These are phyloP conservation scores for Byssothecium circinans DNA, from an alignment of 2,329 filamentous ascomycete species.

Conservation along the genomic window DNA sequence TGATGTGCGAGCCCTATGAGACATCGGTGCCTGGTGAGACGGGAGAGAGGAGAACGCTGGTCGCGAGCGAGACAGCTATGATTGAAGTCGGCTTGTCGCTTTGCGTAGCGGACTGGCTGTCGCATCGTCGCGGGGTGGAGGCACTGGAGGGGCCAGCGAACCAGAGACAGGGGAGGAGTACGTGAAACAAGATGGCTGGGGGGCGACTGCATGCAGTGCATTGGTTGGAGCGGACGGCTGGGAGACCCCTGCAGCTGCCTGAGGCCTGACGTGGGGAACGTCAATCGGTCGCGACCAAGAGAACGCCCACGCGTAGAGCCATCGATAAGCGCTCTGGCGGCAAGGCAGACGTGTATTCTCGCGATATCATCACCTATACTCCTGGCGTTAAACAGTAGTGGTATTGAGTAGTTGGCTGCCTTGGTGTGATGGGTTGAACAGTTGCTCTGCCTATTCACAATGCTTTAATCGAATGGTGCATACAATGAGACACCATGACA, in stretches of 20 bases:
- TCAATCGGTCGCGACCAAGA: no score
- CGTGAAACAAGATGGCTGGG: conserved; percentile 39
- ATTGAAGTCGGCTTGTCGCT: conserved; percentile 11
- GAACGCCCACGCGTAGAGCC: no score
- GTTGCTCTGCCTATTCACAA: no score
- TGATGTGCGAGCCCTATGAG: conserved; percentile 35
- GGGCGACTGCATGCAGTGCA: background rate
- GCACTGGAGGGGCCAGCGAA: conserved; percentile 14
- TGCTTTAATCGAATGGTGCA: no score
- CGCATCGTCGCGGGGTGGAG: conserved; percentile 13
- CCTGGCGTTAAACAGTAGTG: no score
- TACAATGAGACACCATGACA: no score
- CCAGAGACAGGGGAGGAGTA: conserved; percentile 2
- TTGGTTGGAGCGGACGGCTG: conserved; percentile 19
- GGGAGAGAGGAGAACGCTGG: conserved; percentile 8
- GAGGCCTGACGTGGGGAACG: conserved; percentile 1
- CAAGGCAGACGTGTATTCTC: no score
- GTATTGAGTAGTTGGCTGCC: no score
- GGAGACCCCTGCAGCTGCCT: conserved; percentile 11
- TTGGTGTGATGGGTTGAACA: no score
- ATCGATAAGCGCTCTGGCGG: no score
- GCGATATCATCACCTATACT: no score
- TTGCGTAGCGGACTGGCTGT: conserved; percentile 15
- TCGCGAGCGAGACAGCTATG: conserved; percentile 10
- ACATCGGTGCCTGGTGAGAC: conserved; percentile 29